Conservation (phyloP, 2,329 filamentous ascomycete genomes). For the Escovopsis sp. region DNA sequence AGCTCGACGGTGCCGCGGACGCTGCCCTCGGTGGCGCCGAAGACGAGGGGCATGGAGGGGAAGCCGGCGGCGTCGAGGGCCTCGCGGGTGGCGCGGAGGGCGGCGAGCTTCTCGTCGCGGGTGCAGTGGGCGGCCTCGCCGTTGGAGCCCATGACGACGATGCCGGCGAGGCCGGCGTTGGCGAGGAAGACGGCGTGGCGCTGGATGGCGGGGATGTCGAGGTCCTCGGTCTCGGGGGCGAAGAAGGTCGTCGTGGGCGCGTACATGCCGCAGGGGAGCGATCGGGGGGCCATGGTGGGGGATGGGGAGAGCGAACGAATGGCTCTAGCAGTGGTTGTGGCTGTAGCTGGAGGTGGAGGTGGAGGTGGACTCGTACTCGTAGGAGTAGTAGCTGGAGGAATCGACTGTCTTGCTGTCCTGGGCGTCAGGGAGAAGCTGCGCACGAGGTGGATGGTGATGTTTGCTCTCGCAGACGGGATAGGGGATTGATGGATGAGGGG, state of each 20-base stretch:
- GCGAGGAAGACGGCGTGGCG: slow-evolving; percentile 67
- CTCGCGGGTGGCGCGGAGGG: slow-evolving; percentile 64
- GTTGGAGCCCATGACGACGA: slow-evolving; percentile 82
- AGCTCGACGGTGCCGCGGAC: slow-evolving; percentile 68
- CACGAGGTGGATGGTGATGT: too few relatives aligned
- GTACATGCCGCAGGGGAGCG: slow-evolving; percentile 70
- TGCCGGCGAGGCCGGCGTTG: slow-evolving; percentile 60
- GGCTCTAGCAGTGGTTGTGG: slow-evolving; percentile 1
- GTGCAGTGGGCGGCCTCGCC: slow-evolving; percentile 79
- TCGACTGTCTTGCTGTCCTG: too few relatives aligned
- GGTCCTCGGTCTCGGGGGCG: slow-evolving; percentile 65
- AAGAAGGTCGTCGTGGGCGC: slow-evolving; percentile 88
- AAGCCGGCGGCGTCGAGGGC: slow-evolving; percentile 73
- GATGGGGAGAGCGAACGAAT: background rate
- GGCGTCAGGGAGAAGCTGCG: too few relatives aligned
- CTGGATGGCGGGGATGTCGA: slow-evolving; percentile 67
- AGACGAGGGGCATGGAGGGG: slow-evolving; percentile 59
- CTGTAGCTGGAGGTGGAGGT: background rate
- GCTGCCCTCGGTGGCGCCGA: slow-evolving; percentile 68
- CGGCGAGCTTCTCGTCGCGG: slow-evolving; percentile 56
- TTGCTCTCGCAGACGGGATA: too few relatives aligned
- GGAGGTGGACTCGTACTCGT: too few relatives aligned
- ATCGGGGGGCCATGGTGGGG: slow-evolving; percentile 22
- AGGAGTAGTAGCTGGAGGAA: too few relatives aligned
- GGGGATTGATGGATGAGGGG: too few relatives aligned